A percentile compares a stretch with the other conserved stretches of the same genome.
phyloP scores from a whole-genome alignment of 2,329 filamentous ascomycete genomes.

The Arthrobotrys megalospora region DNA sequence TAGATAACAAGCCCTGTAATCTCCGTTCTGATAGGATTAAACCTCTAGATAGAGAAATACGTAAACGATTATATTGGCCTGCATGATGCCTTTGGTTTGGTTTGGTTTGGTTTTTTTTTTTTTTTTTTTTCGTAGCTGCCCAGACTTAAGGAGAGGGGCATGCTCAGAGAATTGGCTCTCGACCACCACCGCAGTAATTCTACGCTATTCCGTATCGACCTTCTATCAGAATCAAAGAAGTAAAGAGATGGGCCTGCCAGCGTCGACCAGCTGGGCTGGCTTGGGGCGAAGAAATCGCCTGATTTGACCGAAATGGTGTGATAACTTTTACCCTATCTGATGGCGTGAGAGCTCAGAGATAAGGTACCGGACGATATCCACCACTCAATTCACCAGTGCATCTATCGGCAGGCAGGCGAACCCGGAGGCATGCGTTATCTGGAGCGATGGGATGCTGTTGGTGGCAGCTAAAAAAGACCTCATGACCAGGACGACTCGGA shows the following conservation, averaged over 20 bases:
- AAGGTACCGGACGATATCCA: slow-evolving; percentile 50
- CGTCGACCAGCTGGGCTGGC: slow-evolving; percentile 39
- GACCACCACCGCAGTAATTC: slow-evolving; percentile 10
- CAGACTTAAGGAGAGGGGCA: slow-evolving; percentile 42
- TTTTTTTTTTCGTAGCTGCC: slow-evolving; percentile 12
- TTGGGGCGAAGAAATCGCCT: slow-evolving; percentile 52
- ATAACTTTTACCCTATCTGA: slow-evolving; percentile 61
- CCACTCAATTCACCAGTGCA: slow-evolving; percentile 39
- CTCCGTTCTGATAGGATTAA: slow-evolving; percentile 53
- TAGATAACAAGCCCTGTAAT: slow-evolving; percentile 55
- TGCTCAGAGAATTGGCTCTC: slow-evolving; percentile 41
- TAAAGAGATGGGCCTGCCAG: slow-evolving; percentile 13
- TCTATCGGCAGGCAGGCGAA: slow-evolving; percentile 59
- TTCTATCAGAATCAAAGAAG: slow-evolving; percentile 11
- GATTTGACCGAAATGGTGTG: slow-evolving; percentile 60
- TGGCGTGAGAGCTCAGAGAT: slow-evolving; percentile 61
- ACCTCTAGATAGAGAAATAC: slow-evolving; percentile 37
- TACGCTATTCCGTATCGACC: slow-evolving; percentile 10
- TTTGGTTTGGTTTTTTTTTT: slow-evolving; percentile 7
- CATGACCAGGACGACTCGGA: slow-evolving; percentile 56
- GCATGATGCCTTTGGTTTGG: slow-evolving; percentile 23
- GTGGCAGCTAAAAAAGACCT: slow-evolving; percentile 51
- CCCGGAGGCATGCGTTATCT: slow-evolving; percentile 58
- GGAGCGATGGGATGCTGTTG: slow-evolving; percentile 21
- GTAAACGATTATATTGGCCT: slow-evolving; percentile 47